Evolutionary conservation across 345 rosid species (phyloP), one percentile per base, ranked within the genome.

Genomic region (Ceriops zippeliana): DNA sequence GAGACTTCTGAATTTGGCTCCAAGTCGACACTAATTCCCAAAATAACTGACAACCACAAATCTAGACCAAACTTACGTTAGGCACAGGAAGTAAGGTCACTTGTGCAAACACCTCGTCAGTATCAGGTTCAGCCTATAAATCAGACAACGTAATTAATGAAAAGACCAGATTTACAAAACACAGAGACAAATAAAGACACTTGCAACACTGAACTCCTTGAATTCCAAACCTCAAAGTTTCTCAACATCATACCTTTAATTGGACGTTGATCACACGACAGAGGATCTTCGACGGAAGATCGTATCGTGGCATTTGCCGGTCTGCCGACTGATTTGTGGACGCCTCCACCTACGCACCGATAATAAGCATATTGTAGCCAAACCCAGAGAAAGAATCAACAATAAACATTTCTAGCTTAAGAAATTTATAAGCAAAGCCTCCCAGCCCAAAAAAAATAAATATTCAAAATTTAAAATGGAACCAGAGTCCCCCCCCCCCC

Each of bases 51-150:
- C 38, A 47, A 17, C 19, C 61, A 51, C 28, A 63, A 51, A 58
- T 8, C 13, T 11, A 26, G 51, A 61, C 26, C 52, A 42, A 6
- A 67, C 83, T 73, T 76, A 87, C 92, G 7, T 61, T 75, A 38
- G 71, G 11, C 77, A 83, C 87, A 19, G 97, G 96, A 63, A 86
- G 82, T 71, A 91, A 79, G 63, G 91, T 89, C 58, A 91, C 81
- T 81, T 89, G 96, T 0, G 97, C 96, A 81, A 78, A 87, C 54
- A 91, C 96, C 74, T 91, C 97, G 30, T 91, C 97, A 0, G 97
- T 89, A 60, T 91, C 97, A 0, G 85, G 80, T 75, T 91, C 97
- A 37, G 97, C 97, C 97, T 91, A 75, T 28, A 54, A 32, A 56
- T 46, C 34, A 70, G 71, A 35, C 27, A 17, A 61, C 9, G 11